These are phyloP conservation scores for Phascolomyces articulosus DNA, from an alignment of 371 early-diverging fungal genomes.

Conservation along the genomic window DNA sequence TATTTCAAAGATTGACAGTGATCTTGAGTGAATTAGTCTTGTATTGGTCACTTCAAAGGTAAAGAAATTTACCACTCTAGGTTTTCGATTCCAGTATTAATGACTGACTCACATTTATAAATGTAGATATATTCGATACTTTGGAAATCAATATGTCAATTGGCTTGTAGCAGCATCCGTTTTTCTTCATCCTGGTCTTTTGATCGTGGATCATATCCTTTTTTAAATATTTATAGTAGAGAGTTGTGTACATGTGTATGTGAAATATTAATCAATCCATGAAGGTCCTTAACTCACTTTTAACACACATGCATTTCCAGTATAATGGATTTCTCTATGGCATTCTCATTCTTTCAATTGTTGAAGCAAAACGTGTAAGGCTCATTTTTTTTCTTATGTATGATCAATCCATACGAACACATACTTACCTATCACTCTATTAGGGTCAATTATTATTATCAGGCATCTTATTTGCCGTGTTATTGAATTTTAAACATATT, in stretches of 20 bases:
- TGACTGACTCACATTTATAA: not conserved
- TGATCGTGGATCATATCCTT: conserved; percentile 80
- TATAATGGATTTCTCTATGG: conserved; percentile 96
- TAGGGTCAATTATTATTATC: conserved; percentile 71
- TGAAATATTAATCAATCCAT: too few species aligned
- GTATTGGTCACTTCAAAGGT: conserved; percentile 71
- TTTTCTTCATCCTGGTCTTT: conserved; percentile 85
- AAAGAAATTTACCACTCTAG: not conserved
- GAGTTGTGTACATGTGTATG: too few species aligned
- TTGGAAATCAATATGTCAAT: conserved; percentile 42
- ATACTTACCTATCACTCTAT: too few species aligned
- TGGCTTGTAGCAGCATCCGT: conserved; percentile 57
- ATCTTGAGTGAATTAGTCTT: conserved; percentile 81
- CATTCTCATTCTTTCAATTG: conserved; percentile 81
- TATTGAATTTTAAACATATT: conserved; percentile 97
- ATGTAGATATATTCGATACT: conserved; percentile 36
- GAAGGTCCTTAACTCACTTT: not conserved
- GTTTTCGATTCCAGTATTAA: too few species aligned
- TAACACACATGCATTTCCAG: conserved; percentile 88
- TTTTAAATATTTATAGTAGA: conserved; percentile 19
- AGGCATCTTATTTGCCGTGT: conserved; percentile 81
- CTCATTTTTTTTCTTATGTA: conserved; percentile 2
- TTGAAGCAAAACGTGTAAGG: conserved; percentile 72
- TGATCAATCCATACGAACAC: too few species aligned
- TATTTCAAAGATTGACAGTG: conserved; percentile 87